Evolutionary conservation across 192 early-diverging fungal species (phyloP), one percentile per base, ranked within the genome.

Genomic region (Obelidium mucronatum): DNA sequence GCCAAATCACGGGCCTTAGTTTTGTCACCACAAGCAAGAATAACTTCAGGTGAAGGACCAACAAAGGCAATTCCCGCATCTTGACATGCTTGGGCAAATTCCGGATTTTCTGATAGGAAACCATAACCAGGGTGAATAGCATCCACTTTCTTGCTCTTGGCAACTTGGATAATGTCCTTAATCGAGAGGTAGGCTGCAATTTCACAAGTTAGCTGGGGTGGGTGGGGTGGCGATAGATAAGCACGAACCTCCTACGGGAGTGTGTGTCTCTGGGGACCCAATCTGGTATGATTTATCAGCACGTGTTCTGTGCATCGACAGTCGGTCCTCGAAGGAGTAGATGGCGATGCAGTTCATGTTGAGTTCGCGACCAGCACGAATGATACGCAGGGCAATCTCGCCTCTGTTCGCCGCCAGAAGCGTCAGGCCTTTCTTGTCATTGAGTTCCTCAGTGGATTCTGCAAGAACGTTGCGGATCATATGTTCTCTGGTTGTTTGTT

Each of bases 261-360:
- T 93, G 75, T 85, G 91, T 70, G 91, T 79, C 70, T 91, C 93
- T 58, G 86, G 88, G 75, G 89, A 82, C 15, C 91, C 97, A 81
- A 98, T 96, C 87, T 96, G 96, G 89, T 93, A 98, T 2, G 95
- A 91, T 83, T 98, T 95, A 81, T 97, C 94, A 13, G 97, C 96
- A 85, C 92, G 79, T 86, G 96, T 95, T 34, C 94, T 90, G 83
- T 97, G 95, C 94, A 95, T 96, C 17, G 87, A 88, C 52, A 96
- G 87, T 67, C 95, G 83, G 85, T 98, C 97, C 81, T 96, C 96
- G 80, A 95, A 87, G 2, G 93, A 93, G 82, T 93, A 99, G 67
- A 97, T 85, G 22, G 69, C 59, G 13, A 97, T 90, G 56, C 95
- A 92, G 75, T 88, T 90, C 89, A 97, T 89, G 66, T 95, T 92